A percentile compares a stretch with the other conserved stretches of the same genome.
These are phyloP conservation scores for Xylaria sp. DNA, from an alignment of 2,329 filamentous ascomycete genomes.

Conservation along the genomic window DNA sequence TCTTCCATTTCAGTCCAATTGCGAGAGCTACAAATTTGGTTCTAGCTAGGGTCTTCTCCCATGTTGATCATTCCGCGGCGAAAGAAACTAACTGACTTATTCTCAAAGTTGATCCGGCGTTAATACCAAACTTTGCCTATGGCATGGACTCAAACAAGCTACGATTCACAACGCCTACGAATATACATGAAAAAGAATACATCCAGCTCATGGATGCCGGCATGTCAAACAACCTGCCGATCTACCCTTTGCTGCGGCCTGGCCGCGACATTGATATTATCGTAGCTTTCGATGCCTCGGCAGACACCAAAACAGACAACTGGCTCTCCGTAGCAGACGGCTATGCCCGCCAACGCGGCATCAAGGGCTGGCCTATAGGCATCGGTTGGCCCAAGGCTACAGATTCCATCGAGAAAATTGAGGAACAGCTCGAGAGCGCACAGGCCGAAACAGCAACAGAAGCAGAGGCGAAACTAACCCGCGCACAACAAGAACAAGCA, in stretches of 20 bases:
- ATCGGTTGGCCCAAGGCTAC: constrained; percentile 86
- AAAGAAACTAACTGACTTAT: constrained; percentile 9
- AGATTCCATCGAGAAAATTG: constrained; percentile 68
- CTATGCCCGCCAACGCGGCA: constrained; percentile 87
- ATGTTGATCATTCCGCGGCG: not conserved
- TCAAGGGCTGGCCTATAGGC: constrained; percentile 95
- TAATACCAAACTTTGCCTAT: constrained; percentile 88
- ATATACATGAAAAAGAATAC: constrained; percentile 76
- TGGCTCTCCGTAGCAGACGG: constrained; percentile 96
- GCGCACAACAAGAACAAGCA: constrained; percentile 60
- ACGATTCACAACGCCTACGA: constrained; percentile 80
- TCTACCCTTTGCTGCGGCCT: constrained; percentile 91
- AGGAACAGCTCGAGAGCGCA: constrained; percentile 74
- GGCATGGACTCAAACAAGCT: constrained; percentile 80
- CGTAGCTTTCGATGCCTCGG: constrained; percentile 93
- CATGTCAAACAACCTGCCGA: constrained; percentile 98
- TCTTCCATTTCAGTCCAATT: not conserved
- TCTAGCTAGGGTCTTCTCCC: not conserved
- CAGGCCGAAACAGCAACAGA: constrained; percentile 70
- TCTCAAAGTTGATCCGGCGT: constrained; percentile 76
- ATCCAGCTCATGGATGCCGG: constrained; percentile 94
- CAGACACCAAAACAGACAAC: constrained; percentile 92
- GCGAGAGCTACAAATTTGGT: not conserved
- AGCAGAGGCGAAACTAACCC: constrained; percentile 70
- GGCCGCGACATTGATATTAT: constrained; percentile 90